Evolutionary conservation across 257 asterid genomes (phyloP), one percentile per base, ranked within the genome.

Genomic region (Oldenlandia corymbosa): DNA sequence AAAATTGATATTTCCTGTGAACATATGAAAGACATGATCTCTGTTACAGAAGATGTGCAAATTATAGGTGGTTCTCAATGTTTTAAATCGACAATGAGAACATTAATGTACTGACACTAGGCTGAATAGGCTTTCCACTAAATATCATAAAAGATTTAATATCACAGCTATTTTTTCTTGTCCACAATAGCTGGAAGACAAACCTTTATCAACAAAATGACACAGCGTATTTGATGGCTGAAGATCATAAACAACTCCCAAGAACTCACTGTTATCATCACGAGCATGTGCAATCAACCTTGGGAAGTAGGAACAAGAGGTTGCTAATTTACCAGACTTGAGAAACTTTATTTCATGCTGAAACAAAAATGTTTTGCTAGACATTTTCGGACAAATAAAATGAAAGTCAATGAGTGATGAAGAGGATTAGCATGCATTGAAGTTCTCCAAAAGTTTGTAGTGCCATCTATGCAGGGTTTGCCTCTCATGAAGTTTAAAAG

Each of bases 261-360:
- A 5, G 23, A 50, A 50, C 30, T 50, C 17, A 9, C 2, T 23
- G 10, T 21, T 23, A 18, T 50, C 56, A 21, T 50, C 56, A 21
- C 56, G 56, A 4, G 31, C 56, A 50, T 50, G 56, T 8, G 54
- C 54, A 49, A 49, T n/a, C 54, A 49, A 49, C 54, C 27, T 49
- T 20, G 54, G 54, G 28, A 49, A 20, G 27, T 50, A 50, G 56
- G 3, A 5, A 50, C 31, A 21, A 50, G 31, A 50, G 24, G 11
- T 50, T 50, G 31, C 56, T n/a, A n/a, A n/a, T 50, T 49, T 50
- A 2, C 6, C 1, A 50, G 56, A 50, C 31, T 21, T 9, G 31
- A 50, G 56, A 50, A 50, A 50, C 21, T 9, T 31, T 50, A 21
- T 23, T 23, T 50, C 31, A 50, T 21, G 10, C 56, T 50, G 31